phyloP scores from a whole-genome alignment of 108 stramenopile genomes.

The Cyclotella baltica region DNA sequence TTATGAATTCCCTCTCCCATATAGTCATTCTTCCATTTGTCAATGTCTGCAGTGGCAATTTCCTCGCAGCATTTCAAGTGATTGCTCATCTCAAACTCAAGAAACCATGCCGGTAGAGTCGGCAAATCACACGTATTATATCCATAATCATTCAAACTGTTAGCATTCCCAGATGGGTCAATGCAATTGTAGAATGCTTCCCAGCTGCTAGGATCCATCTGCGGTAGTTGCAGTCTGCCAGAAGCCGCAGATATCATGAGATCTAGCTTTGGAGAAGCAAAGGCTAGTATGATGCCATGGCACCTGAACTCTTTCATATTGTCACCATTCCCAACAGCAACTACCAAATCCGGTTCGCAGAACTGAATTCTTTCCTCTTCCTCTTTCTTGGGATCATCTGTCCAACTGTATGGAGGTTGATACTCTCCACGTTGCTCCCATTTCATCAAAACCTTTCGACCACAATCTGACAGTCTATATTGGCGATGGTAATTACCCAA shows the following conservation, averaged over 20 bases:
- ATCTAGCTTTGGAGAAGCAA: not conserved
- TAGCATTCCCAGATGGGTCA: not conserved
- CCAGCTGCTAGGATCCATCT: not conserved
- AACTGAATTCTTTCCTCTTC: not conserved
- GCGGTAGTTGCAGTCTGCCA: not conserved
- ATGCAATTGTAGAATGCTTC: not conserved
- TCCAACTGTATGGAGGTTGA: not conserved
- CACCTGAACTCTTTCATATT: not conserved
- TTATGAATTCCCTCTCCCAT: not conserved
- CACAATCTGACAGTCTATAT: too few species aligned
- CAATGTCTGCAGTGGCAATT: not conserved
- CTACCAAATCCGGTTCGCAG: not conserved
- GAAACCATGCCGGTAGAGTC: not conserved
- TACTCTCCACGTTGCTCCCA: too few species aligned
- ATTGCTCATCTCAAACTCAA: not conserved
- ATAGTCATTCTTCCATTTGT: not conserved
- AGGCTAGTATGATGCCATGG: not conserved
- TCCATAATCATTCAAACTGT: not conserved
- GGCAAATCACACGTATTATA: not conserved
- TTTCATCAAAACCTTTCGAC: too few species aligned
- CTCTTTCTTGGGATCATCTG: not conserved
- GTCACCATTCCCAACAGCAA: not conserved
- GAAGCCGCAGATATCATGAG: not conserved
- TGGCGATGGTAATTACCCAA: not conserved
- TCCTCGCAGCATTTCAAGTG: constrained; percentile 1